Evolutionary conservation across 352 stramenopile genomes (phyloP).

Genomic region (Aphanomyces astaci): DNA sequence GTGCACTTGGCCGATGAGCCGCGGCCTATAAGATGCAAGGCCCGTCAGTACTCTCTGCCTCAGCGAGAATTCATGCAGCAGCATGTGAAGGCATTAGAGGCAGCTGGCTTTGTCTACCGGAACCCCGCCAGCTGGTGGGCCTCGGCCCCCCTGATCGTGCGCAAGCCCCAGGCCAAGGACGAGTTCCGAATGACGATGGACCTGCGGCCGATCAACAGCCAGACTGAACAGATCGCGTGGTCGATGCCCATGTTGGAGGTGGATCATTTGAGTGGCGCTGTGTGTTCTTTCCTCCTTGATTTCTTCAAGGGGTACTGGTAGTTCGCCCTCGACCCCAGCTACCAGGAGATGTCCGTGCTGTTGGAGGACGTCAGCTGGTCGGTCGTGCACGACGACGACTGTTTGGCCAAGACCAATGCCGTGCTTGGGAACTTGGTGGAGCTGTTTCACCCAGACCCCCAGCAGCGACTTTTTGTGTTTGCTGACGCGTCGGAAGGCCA

Average conservation of each 20-base stretch:
- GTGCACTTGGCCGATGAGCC: not conserved
- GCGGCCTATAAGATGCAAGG: not conserved
- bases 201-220: constrained; percentile 19
- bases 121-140: too few relatives aligned
- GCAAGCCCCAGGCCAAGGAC: constrained; percentile 16
- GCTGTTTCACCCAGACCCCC: not conserved
- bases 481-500: constrained; percentile 26
- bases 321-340: too few relatives aligned
- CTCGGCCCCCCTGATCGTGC: constrained; percentile 23
- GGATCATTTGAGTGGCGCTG: too few relatives aligned
- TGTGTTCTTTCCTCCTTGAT: too few relatives aligned
- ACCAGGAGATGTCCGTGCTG: too few relatives aligned
- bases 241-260: constrained; percentile 23
- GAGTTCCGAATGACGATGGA: constrained; percentile 24
- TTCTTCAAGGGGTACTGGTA: too few relatives aligned
- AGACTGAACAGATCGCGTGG: constrained; percentile 23
- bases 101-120: too few relatives aligned
- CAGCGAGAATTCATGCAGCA: too few relatives aligned
- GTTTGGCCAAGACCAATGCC: not conserved
- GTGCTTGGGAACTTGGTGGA: not conserved
- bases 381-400: not conserved
- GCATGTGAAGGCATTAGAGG: too few relatives aligned
- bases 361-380: not conserved
- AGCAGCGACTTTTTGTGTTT: constrained; percentile 23
- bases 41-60: not conserved